Evolutionary conservation across 306 rosid species (phyloP), one percentile per base, ranked within the genome.

Genomic region (Hylodesmum podocarpum): DNA sequence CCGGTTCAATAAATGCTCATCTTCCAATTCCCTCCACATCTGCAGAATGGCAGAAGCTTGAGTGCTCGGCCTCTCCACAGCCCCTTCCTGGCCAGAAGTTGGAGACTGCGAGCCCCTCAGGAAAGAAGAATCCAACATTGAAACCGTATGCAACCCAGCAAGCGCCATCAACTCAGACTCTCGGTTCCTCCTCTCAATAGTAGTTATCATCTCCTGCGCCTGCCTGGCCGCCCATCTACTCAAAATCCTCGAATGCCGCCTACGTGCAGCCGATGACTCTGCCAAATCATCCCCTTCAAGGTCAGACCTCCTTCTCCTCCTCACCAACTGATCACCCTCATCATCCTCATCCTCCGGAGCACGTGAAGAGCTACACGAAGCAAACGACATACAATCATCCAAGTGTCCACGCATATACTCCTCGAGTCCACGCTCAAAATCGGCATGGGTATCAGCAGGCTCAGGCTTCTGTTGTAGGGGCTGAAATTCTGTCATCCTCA

Each of bases 21-120:
- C 99, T 90, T 96, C 99, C 84, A 96, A 82, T 75, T 93, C 99
- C 59, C 99, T 87, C 99, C 99, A 96, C 99, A 93, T 96, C 81
- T 91, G 99, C 84, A 92, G 67, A 82, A 96, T 93, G 1, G 98
- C 63, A 28, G 98, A 96, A 0, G 98, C 97, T 86, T 85, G 99
- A 71, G 99, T 91, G 79, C 83, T 88, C 0, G 99, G 98, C 83
- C 98, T 86, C 90, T 96, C 99, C 59, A 75, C 96, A 41, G 97
- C 79, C 77, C 96, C 96, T 79, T 91, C 97, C 82, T 85, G 90
- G 50, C 98, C 91, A 37, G 96, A 89, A 24, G 92, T 91, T 13
- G 97, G 99, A 73, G 99, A 89, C 86, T 91, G 96, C 0, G 99
- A 91, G 59, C 92, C 99, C 89, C 97, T 91, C 79, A 96, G 62